These are phyloP conservation scores for Lathyrus aphaca DNA, from an alignment of 306 rosid genomes.

Conservation along the genomic window DNA sequence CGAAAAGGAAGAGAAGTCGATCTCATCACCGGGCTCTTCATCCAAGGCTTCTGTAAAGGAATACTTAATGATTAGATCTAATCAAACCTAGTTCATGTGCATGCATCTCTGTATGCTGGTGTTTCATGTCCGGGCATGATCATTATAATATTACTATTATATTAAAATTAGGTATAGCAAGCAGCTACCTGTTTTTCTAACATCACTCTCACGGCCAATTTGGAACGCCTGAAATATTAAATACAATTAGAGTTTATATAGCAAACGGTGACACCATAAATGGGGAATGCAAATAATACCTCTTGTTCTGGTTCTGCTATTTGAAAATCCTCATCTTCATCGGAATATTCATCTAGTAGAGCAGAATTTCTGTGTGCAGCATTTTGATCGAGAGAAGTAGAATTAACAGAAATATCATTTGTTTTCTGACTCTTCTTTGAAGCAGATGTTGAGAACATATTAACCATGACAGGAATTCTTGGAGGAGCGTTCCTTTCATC, in stretches of 20 bases:
- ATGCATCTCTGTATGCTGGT: conserved; percentile 27
- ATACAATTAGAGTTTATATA: conserved; percentile 35
- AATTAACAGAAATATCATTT: conserved; percentile 57
- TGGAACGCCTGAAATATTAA: conserved; percentile 60
- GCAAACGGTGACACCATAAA: conserved; percentile 23
- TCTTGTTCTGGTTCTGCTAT: conserved; percentile 87
- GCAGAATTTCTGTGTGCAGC: conserved; percentile 76
- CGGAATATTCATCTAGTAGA: conserved; percentile 94
- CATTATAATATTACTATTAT: conserved; percentile 6
- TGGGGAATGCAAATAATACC: conserved; percentile 49
- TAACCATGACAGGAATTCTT: conserved; percentile 98
- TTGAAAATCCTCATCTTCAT: conserved; percentile 95
- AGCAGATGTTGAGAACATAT: conserved; percentile 86
- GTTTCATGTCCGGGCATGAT: conserved; percentile 3
- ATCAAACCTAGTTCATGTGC: conserved; percentile 1
- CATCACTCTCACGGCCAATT: conserved; percentile 59
- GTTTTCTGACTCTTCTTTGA: conserved; percentile 68
- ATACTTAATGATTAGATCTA: conserved; percentile 45
- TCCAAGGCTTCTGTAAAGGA: conserved; percentile 62
- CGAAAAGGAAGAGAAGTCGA: conserved; percentile 88
- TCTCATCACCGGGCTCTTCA: conserved; percentile 75
- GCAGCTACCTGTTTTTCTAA: conserved; percentile 64
- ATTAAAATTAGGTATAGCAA: conserved; percentile 24
- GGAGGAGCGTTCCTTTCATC: conserved; percentile 96
- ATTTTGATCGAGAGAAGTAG: conserved; percentile 65